Base-by-base conservation (phyloP, 208 protist species). In the Kentomonas sorsogonicus region DNA sequence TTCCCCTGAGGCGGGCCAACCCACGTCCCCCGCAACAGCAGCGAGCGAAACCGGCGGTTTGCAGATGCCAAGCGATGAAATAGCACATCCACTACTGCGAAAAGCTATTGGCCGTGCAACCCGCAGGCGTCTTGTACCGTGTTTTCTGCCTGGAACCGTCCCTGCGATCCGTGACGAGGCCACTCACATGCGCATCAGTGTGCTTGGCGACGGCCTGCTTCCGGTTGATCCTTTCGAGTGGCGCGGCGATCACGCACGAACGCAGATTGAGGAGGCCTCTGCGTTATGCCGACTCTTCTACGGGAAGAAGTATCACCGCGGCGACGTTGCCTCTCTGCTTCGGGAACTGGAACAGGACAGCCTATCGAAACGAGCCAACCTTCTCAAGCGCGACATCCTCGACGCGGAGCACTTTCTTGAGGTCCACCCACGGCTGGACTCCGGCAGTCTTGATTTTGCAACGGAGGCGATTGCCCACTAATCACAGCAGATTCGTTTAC, bases 181-280 rank as follows among this genome's bases (percentile, higher is more conserved):
- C 10, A 40, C 38, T 6, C 72, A 86, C 48, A 51, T 65, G 5
- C 73, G 69, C n/a, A 46, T 80, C 11, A 74, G 79, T 44, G 60
- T 90, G 0, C 58, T 90, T 5, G 81, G 82, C 7, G 81, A 89
- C 53, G 86, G 76, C 0, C 64, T 93, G 39, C 73, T 93, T n/a
- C 86, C 79, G 0, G 72, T 93, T 13, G 82, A 93, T 53, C 69
- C 79, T 3, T 93, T 93, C 55, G 86, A 93, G 65, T 93, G 79
- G 77, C 71, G 86, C 26, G 86, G 86, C 9, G 86, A 93, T 73
- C 69, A 75, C 31, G 75, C 74, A 7, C 78, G 77, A 26, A 71
- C 63, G 50, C 59, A 69, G 54, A 75, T 93, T 26, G 79, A 89
- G 51, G 86, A 93, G 54, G 86, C 86, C 2, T 84, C 86, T 1